Conservation (phyloP, 768 basidiomycete species). For the Mycena rebaudengoi region DNA sequence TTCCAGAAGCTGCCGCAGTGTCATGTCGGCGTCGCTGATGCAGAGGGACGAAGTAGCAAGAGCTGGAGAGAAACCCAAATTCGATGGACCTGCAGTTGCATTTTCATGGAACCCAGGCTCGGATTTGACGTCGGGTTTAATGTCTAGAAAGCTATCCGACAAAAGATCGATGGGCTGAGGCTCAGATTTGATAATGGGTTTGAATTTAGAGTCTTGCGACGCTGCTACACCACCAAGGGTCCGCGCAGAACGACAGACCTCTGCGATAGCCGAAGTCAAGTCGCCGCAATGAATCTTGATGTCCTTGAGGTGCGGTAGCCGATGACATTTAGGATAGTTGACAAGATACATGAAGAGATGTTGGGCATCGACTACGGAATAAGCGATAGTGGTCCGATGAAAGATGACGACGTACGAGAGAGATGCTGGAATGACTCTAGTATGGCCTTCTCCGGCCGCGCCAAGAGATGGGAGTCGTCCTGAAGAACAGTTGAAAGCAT, state of each 20-base stretch:
- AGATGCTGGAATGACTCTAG: not conserved
- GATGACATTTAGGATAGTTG: conserved; percentile 15
- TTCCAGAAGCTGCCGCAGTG: conserved; percentile 11
- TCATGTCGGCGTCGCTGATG: conserved; percentile 1
- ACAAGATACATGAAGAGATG: conserved; percentile 16
- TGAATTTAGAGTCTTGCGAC: not conserved
- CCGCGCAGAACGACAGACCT: not conserved
- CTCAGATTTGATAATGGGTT: not conserved
- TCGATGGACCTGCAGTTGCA: not conserved
- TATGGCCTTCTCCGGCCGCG: not conserved
- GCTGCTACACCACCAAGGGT: not conserved
- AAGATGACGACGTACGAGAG: not conserved
- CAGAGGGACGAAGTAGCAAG: conserved; percentile 3
- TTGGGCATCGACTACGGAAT: conserved; percentile 3
- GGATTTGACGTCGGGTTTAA: not conserved
- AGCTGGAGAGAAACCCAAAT: not conserved
- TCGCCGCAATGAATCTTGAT: conserved; percentile 8
- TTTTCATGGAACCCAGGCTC: not conserved
- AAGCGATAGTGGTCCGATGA: not conserved
- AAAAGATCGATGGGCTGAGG: not conserved
- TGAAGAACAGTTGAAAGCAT: conserved; percentile 14
- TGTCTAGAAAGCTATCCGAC: not conserved
- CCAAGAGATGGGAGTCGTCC: conserved; percentile 1
- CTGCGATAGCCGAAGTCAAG: not conserved
- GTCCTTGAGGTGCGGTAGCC: not conserved